Base-by-base conservation (phyloP, 148 eudicot species). In the Chenopodium formosanum region DNA sequence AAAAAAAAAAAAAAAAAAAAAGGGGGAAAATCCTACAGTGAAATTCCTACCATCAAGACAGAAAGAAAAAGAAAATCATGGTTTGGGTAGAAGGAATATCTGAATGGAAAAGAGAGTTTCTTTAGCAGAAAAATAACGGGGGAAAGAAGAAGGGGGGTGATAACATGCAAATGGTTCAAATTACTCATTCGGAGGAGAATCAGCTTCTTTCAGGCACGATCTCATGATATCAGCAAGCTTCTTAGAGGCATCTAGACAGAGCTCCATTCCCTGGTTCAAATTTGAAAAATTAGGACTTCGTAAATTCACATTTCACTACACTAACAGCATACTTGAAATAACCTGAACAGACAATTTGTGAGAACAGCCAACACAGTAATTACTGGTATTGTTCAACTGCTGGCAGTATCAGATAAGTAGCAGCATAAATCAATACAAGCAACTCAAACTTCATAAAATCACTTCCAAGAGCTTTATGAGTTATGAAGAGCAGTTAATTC, bases 171-270 rank as follows among this genome's bases (percentile, higher is more conserved):
- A 58, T 40, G 64, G 10, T 47, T 62, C 53, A 68, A 47, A 40
- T 86, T 92, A 89, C 64, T 89, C 86, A 64, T 92, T 81, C 32
- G 78, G 72, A 76, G 80, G 74, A 22, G 78, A 76, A 85, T 91
- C 92, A 79, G 94, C 84, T 85, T 94, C 97, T 86, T 91, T 94
- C 63, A 92, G 87, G 82, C 98, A 92, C 37, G 88, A 85, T 76
- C 97, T 92, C 93, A 92, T 92, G 85, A 96, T 87, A 86, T 83
- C 88, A 46, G 92, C 97, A 23, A 96, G 94, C 90, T 94, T 94
- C 72, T 84, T 86, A 88, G 97, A 94, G 22, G 98, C 98, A 81
- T 92, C 92, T 12, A 91, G 89, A 82, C 98, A 92, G 23, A 96
- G 87, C 85, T 89, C 89, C 95, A 91, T 90, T 80, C 93, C 99